phyloP scores from a whole-genome alignment of 2,329 filamentous ascomycete genomes.

The Ophiostoma sp. region DNA sequence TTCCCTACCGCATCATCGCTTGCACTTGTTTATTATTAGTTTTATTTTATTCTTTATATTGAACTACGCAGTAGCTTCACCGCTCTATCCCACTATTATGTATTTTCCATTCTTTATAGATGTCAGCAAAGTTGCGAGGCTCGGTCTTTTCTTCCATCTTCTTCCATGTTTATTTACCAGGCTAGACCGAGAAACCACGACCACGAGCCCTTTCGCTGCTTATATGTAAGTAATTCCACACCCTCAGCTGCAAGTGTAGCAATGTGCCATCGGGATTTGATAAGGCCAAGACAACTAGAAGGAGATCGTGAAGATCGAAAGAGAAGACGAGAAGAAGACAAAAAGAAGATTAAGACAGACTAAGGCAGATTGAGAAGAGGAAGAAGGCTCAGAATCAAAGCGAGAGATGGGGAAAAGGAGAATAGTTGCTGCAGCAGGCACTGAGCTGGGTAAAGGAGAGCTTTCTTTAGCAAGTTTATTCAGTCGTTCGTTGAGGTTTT shows the following conservation, averaged over 20 bases:
- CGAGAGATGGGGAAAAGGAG: neutral
- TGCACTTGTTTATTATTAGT: neutral
- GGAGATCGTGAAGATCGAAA: neutral
- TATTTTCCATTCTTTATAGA: neutral
- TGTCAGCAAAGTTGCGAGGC: neutral
- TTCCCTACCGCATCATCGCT: neutral
- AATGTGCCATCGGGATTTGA: neutral
- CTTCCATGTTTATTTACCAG: too few relatives aligned
- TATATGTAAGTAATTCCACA: neutral
- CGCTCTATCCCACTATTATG: neutral
- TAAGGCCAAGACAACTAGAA: neutral
- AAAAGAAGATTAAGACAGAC: neutral
- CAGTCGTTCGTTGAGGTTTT: neutral
- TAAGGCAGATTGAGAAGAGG: neutral
- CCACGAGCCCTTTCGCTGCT: neutral
- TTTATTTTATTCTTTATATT: neutral
- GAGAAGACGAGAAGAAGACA: neutral
- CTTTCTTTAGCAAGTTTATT: neutral
- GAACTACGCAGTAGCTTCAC: neutral
- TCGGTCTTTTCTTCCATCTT: neutral
- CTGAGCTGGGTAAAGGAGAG: neutral
- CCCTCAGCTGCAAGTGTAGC: neutral
- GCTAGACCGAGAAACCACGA: neutral
- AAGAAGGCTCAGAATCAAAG: neutral
- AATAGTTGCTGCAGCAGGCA: neutral